Base-by-base conservation (phyloP, 345 rosid species). In the Eucalyptus erythrocorys region DNA sequence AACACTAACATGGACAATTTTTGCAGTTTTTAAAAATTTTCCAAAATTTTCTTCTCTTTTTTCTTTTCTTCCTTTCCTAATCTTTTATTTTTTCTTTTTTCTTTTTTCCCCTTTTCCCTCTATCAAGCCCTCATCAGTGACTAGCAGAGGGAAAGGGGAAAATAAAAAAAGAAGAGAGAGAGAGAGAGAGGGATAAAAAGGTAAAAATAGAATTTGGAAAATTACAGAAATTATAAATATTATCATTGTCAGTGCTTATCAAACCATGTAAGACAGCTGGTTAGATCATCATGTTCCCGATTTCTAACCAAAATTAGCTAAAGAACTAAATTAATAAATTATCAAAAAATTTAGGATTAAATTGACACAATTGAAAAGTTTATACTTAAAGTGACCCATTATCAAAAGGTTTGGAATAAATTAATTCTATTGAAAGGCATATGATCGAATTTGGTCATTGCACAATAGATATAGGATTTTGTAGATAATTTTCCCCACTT, bases 21-120 rank as follows among this genome's bases (percentile, higher is more conserved):
- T 55, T 55, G 1, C 30, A 55, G 0, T 24, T 55, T 22, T 55
- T 24, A 9, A 22, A 11, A 55, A 24, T 0, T 0, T 55, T 55
- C 59, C 30, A 24, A 55, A 55, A 55, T 4, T 24, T 55, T 10
- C 30, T 55, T 22, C 61, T 55, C 30, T 55, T 24, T 55, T 55
- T 55, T 13, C 30, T 55, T 24, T 55, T 53, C 24, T 51, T 21
- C 57, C 10, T 19, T 21, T 51, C 57, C 26, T 51, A 19, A 22
- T 4, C 6, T 55, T 55, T 53, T 53, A 3, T 53, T 53, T 53
- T 21, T 43, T 43, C 47, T 43, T 43, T 55, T 55, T 55, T 22
- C 0, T 24, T 55, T 55, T 55, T 55, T 4, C 1, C 3, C 30
- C 0, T 24, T 55, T 55, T 24, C 30, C 30, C 61, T 22, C 30